A percentile compares a stretch with the other conserved stretches of the same genome.
These are phyloP conservation scores for Castanea crenata DNA, from an alignment of 306 rosid species.

Conservation along the genomic window DNA sequence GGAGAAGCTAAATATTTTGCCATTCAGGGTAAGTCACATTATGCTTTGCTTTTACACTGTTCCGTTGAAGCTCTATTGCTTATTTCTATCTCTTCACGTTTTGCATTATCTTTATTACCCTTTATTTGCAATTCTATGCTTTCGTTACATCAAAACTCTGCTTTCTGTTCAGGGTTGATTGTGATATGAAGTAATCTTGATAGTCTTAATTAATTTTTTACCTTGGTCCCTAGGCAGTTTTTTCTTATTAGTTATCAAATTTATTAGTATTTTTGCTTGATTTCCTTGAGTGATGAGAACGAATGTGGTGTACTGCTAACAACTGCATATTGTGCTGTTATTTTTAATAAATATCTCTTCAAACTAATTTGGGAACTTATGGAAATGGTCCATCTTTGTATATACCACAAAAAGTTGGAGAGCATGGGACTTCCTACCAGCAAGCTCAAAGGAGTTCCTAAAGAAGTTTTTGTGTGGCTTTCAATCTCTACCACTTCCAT, in stretches of 20 bases:
- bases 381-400: not conserved
- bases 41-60: not conserved
- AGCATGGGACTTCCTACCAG: not conserved
- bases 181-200: not conserved
- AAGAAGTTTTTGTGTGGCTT: not conserved
- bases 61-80: not conserved
- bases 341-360: not conserved
- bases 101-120: constrained; percentile 2
- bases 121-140: not conserved
- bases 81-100: constrained; percentile 3
- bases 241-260: not conserved
- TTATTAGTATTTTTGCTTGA: not conserved
- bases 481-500: not conserved
- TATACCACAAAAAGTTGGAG: not conserved
- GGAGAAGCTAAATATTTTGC: constrained; percentile 91
- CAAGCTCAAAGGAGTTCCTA: not conserved
- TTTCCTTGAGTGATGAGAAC: constrained; percentile 1
- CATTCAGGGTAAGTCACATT: constrained; percentile 63
- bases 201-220: not conserved
- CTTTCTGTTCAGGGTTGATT: not conserved
- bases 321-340: constrained; percentile 12
- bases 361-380: constrained; percentile 7
- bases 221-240: not conserved
- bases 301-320: not conserved
- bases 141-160: not conserved